A percentile compares a stretch with the other conserved stretches of the same genome.
Evolutionary conservation across 345 rosid genomes (phyloP).

Genomic region (Turritis glabra): DNA sequence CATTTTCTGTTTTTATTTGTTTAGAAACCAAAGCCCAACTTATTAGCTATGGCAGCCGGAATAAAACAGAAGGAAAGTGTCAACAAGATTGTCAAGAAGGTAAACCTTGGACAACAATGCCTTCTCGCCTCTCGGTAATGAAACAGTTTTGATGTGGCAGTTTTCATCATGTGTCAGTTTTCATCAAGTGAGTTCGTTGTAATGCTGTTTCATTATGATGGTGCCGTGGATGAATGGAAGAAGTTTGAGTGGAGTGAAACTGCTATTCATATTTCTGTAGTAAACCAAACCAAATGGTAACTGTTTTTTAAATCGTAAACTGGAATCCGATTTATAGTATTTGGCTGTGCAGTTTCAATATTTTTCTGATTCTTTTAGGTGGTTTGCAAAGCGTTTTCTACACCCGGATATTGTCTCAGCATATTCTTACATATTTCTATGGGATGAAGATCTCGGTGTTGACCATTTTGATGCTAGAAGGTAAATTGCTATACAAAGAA

Average conservation of each 20-base stretch:
- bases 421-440: conserved; percentile 46
- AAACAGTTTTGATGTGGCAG: background rate
- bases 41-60: conserved; percentile 78
- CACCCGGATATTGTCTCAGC: conserved; percentile 48
- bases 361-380: conserved; percentile 45
- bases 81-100: conserved; percentile 73
- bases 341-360: background rate
- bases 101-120: conserved; percentile 13
- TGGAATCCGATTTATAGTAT: background rate
- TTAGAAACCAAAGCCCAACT: conserved; percentile 56
- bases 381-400: conserved; percentile 88
- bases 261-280: conserved; percentile 68
- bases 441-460: conserved; percentile 55
- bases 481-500: conserved; percentile 13
- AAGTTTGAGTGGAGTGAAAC: conserved; percentile 63
- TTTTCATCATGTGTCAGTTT: conserved; percentile 60
- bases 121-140: conserved; percentile 7
- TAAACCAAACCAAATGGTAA: conserved; percentile 86
- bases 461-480: conserved; percentile 40
- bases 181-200: conserved; percentile 52
- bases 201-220: conserved; percentile 88
- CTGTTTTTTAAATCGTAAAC: background rate
- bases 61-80: conserved; percentile 66
- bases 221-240: conserved; percentile 68
- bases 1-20: background rate